phyloP scores from a whole-genome alignment of 352 stramenopile species.

The Pythium diclinum region DNA sequence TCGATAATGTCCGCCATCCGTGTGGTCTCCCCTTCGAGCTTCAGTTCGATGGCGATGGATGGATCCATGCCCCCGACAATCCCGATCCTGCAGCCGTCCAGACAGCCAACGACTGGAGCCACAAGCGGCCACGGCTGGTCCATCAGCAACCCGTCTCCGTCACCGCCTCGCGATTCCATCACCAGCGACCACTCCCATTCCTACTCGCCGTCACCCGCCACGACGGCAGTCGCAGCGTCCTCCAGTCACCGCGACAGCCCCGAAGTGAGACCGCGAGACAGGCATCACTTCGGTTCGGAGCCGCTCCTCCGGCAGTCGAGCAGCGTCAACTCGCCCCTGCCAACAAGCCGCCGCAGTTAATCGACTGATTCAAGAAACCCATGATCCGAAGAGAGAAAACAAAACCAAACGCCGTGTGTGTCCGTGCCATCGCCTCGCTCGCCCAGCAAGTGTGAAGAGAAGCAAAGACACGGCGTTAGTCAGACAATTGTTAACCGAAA shows the following conservation, averaged over 20 bases:
- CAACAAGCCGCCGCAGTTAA: background rate
- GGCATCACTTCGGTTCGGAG: conserved; percentile 27
- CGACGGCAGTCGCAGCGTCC: background rate
- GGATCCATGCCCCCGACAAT: conserved; percentile 21
- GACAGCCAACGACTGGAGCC: conserved; percentile 19
- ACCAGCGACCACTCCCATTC: background rate
- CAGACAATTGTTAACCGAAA: background rate
- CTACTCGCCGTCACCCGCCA: background rate
- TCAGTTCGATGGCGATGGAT: conserved; percentile 9
- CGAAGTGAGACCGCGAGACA: background rate
- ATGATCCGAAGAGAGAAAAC: background rate
- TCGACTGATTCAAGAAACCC: too few relatives aligned
- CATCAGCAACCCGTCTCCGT: conserved; percentile 15
- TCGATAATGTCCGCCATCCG: conserved; percentile 12
- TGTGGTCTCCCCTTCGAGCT: conserved; percentile 10
- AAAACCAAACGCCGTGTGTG: background rate
- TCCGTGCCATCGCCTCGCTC: background rate
- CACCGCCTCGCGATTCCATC: conserved; percentile 7
- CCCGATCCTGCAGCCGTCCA: conserved; percentile 24
- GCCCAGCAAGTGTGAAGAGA: background rate
- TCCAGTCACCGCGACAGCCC: background rate
- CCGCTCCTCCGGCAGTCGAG: conserved; percentile 20
- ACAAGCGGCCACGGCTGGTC: conserved; percentile 30
- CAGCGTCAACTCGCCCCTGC: conserved; percentile 9
- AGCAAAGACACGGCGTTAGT: conserved; percentile 7